Percentiles rank a stretch among this genome's conserved stretches.
Evolutionary conservation across 1,284 basidiomycete species (phyloP).

Genomic region (Cutaneotrichosporon cavernicola): DNA sequence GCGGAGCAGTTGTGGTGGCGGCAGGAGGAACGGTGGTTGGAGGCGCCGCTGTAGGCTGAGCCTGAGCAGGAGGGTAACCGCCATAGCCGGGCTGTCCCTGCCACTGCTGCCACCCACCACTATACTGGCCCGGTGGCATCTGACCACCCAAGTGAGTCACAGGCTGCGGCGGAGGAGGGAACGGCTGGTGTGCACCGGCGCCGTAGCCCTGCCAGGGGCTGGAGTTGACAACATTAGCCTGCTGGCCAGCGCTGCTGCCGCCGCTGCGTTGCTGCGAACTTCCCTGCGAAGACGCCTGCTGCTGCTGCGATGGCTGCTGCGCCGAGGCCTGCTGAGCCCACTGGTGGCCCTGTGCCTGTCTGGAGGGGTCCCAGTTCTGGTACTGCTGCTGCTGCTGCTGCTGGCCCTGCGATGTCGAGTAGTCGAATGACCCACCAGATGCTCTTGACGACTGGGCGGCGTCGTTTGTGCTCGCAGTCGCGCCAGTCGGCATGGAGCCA

Average conservation of each 20-base stretch:
- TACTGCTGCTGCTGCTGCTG: constrained; percentile 11
- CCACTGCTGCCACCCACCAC: constrained; percentile 31
- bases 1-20: constrained; percentile 3
- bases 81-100: constrained; percentile 27
- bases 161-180: constrained; percentile 35
- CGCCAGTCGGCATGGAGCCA: constrained; percentile 17
- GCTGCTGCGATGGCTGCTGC: constrained; percentile 19
- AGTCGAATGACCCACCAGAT: constrained; percentile 18
- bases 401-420: constrained; percentile 13
- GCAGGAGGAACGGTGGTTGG: constrained; percentile 18
- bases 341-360: constrained; percentile 24
- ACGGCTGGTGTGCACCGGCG: constrained; percentile 28
- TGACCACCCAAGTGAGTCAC: constrained; percentile 31
- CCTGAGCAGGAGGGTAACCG: constrained; percentile 24
- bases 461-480: constrained; percentile 11
- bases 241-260: constrained; percentile 23
- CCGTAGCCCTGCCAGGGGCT: constrained; percentile 35
- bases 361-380: constrained; percentile 23
- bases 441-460: constrained; percentile 10
- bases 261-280: constrained; percentile 13
- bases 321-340: constrained; percentile 9
- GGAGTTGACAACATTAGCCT: constrained; percentile 11
- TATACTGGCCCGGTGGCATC: constrained; percentile 29
- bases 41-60: constrained; percentile 5
- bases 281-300: constrained; percentile 11